Evolutionary conservation across 441 rosid species (phyloP).

Genomic region (Populus hybrid): DNA sequence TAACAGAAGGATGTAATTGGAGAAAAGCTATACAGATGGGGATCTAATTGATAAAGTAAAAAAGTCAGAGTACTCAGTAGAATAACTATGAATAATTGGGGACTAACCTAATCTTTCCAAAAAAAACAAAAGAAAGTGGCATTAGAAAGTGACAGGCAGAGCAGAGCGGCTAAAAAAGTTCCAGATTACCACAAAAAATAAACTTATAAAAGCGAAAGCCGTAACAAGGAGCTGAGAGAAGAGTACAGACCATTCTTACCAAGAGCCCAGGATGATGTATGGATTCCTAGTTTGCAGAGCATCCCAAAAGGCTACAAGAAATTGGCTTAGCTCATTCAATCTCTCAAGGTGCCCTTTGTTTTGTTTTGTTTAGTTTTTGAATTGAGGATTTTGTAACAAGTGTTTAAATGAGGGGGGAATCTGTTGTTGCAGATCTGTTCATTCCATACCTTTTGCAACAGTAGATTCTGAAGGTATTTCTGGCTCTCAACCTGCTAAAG

Average conservation of each 20-base stretch:
- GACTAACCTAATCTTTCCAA: background rate
- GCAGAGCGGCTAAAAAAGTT: background rate
- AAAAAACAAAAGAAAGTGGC: no score
- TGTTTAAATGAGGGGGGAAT: background rate
- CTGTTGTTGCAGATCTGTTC: constrained; percentile 43
- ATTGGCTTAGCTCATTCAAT: constrained; percentile 30
- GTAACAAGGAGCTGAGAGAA: background rate
- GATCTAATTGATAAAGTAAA: no score
- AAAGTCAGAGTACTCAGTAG: no score
- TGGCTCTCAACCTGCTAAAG: constrained; percentile 84
- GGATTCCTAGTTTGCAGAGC: constrained; percentile 32
- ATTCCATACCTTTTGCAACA: constrained; percentile 79
- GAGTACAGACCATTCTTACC: background rate
- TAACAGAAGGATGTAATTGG: no score
- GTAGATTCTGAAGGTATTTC: constrained; percentile 78
- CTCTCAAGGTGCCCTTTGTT: constrained; percentile 32
- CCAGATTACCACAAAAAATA: background rate
- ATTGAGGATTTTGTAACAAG: background rate
- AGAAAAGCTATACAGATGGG: no score
- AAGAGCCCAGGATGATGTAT: constrained; percentile 25
- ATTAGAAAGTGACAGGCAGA: background rate
- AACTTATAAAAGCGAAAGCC: background rate
- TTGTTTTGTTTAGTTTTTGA: background rate
- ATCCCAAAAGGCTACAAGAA: constrained; percentile 21
- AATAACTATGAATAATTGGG: background rate